Base-by-base conservation (phyloP, 257 asterid genomes). In the Penstemon barbatus region DNA sequence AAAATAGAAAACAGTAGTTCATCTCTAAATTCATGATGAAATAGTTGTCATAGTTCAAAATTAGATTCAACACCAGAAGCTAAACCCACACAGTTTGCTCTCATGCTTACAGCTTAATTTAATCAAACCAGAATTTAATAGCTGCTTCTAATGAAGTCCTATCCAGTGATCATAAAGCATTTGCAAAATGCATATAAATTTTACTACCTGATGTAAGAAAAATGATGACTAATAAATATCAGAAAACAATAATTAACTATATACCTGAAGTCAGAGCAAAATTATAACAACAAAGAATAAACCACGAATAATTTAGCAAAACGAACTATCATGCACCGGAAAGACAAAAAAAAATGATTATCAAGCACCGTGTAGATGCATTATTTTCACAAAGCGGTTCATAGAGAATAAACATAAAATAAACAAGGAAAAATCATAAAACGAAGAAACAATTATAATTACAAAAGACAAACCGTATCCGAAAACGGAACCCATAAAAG, bases 401-500 rank as follows among this genome's bases (percentile, higher is more conserved):
- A 49, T n/a, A 12, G 13, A 8, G n/a, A 41, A 11, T 51, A 59
- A 18, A 36, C 40, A 3, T 51, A 6, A 7, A 69, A 54, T 43
- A 8, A 51, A 36, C 7, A 39, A 19, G 44, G 40, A 19, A 7
- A 18, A 46, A 0, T 25, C 4, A 45, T 25, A 40, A 46, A 40
- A 12, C 39, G 2, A 25, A 25, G 33, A 25, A 25, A 25, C 33
- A 42, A 57, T 37, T 7, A 8, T 7, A 13, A 48, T 5, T 5
- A 19, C 4, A 25, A 9, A 4, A 4, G 49, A 8, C 18, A 4
- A 5, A 84, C 89, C 89, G n/a, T 79, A 63, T n/a, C 89, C 89
- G 10, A 81, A 81, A 73, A 84, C 71, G 61, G 89, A 81, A 54
- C 89, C 89, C 83, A 81, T 79, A 45, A 81, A 63, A 45, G 85